phyloP scores from a whole-genome alignment of 2,329 filamentous ascomycete species.

The Alternaria tenuissima region DNA sequence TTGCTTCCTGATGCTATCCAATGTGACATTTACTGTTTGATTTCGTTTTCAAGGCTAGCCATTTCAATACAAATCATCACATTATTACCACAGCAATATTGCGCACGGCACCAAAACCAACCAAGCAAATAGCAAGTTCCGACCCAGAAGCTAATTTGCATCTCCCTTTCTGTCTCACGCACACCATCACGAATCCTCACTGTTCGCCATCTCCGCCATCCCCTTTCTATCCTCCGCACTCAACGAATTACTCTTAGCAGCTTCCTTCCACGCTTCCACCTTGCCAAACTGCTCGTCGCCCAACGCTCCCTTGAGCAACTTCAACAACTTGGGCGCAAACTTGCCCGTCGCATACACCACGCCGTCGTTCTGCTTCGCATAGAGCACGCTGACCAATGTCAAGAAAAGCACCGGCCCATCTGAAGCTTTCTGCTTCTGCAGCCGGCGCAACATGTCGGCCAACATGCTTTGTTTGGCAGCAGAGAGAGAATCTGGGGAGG shows the following conservation, averaged over 20 bases:
- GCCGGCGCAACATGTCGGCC: slow-evolving; percentile 43
- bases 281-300: slow-evolving; percentile 35
- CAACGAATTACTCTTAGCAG: slow-evolving; percentile 44
- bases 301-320: slow-evolving; percentile 40
- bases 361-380: slow-evolving; percentile 40
- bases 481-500: slow-evolving; percentile 10
- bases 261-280: slow-evolving; percentile 50
- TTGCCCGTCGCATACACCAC: slow-evolving; percentile 53
- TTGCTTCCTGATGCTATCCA: background rate
- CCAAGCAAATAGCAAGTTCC: fast-evolving
- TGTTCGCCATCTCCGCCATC: slow-evolving; percentile 43
- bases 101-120: too few species aligned
- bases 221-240: slow-evolving; percentile 41
- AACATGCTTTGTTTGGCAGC: slow-evolving; percentile 38
- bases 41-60: fast-evolving
- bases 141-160: too few species aligned
- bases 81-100: too few species aligned
- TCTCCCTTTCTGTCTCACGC: too few species aligned
- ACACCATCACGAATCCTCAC: too few species aligned
- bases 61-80: too few species aligned
- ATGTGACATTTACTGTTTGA: background rate
- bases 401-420: slow-evolving; percentile 51
- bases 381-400: slow-evolving; percentile 45
- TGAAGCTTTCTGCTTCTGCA: slow-evolving; percentile 45
- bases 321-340: slow-evolving; percentile 52